These are phyloP conservation scores for Chlamydomonas sp. DNA, from an alignment of 139 green algal genomes.

Conservation along the genomic window DNA sequence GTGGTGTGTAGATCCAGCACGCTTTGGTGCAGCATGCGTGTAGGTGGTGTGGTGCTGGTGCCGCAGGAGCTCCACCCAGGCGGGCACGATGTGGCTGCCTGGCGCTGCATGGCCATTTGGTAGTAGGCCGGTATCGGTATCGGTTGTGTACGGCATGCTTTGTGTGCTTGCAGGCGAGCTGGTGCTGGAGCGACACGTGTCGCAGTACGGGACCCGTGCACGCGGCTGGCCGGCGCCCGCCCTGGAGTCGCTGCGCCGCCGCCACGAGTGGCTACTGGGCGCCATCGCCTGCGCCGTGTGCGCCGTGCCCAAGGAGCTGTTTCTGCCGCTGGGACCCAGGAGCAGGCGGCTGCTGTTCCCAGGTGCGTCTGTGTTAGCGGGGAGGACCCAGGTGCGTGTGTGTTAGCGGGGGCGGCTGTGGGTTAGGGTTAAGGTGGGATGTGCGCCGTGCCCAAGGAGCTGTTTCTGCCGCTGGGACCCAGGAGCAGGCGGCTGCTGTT, in stretches of 20 bases:
- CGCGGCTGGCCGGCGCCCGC: slow-evolving; percentile 69
- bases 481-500: too few species aligned
- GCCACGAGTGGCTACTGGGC: slow-evolving; percentile 63
- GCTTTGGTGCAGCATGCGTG: not conserved
- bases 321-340: slow-evolving; percentile 53
- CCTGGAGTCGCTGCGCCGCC: slow-evolving; percentile 58
- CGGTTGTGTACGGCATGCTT: not conserved
- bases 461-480: too few species aligned
- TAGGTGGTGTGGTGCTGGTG: not conserved
- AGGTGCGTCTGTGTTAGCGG: too few species aligned
- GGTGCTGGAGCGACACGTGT: slow-evolving; percentile 70
- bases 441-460: too few species aligned
- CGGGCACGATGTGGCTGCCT: not conserved
- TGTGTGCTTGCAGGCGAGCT: slow-evolving; percentile 48
- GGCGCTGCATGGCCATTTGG: too few species aligned
- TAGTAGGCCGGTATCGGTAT: too few species aligned
- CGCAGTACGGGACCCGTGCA: slow-evolving; percentile 50
- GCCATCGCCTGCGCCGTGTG: slow-evolving; percentile 48
- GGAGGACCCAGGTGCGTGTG: too few species aligned
- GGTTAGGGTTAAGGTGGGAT: too few species aligned
- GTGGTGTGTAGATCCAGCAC: too few species aligned
- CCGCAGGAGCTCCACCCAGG: not conserved
- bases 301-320: slow-evolving; percentile 57
- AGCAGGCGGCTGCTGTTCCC: too few species aligned
- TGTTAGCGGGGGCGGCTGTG: too few species aligned